Evolutionary conservation across 148 eudicot genomes (phyloP).

Genomic region (Linanthus parryae): DNA sequence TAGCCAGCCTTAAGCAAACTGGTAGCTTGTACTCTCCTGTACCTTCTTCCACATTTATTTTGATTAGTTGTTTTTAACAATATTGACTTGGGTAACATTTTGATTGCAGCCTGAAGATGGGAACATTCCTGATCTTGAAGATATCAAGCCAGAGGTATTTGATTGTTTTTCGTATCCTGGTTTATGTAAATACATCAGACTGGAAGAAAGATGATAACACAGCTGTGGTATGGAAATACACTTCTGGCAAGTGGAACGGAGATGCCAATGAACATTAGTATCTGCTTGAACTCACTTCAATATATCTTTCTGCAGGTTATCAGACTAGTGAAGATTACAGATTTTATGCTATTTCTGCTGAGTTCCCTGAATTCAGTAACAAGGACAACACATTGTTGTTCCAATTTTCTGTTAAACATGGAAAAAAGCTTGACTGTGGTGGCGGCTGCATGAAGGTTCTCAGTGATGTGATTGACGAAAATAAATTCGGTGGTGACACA

Average conservation of each 20-base stretch:
- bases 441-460: slow-evolving; percentile 99
- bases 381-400: slow-evolving; percentile 87
- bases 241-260: slow-evolving; percentile 96
- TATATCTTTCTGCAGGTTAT: slow-evolving; percentile 40
- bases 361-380: slow-evolving; percentile 93
- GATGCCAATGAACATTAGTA: slow-evolving; percentile 61
- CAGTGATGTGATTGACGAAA: slow-evolving; percentile 78
- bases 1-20: no score
- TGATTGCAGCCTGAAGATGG: no score
- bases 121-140: no score
- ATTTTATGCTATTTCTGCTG: slow-evolving; percentile 91
- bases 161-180: no score
- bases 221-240: slow-evolving; percentile 98
- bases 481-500: slow-evolving; percentile 90
- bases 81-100: no score
- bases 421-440: slow-evolving; percentile 97
- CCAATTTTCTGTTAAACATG: slow-evolving; percentile 97
- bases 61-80: no score
- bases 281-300: slow-evolving; percentile 2
- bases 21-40: no score
- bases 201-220: slow-evolving; percentile 91
- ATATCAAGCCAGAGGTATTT: no score
- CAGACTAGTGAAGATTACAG: slow-evolving; percentile 94
- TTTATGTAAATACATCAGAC: slow-evolving; percentile 83
- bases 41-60: no score